Conservation (phyloP, 2,329 filamentous ascomycete species). For the Calonectria henricotiae region DNA sequence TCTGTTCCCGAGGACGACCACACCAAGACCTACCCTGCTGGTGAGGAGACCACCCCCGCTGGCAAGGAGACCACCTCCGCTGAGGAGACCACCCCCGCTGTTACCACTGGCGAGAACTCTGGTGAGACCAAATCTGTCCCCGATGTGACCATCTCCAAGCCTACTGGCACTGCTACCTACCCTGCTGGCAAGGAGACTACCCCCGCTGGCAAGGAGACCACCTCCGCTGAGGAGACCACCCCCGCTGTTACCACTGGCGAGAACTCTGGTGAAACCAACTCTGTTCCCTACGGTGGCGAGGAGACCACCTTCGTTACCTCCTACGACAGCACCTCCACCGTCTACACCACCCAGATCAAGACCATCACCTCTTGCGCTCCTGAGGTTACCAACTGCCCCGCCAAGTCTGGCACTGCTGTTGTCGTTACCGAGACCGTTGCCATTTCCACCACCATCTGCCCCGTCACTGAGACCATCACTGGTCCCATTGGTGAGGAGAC, state of each 20-base stretch:
- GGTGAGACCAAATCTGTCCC: constrained; percentile 32
- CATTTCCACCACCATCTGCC: constrained; percentile 75
- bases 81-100: constrained; percentile 39
- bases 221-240: neutral
- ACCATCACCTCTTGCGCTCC: constrained; percentile 69
- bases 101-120: neutral
- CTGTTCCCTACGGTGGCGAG: constrained; percentile 8
- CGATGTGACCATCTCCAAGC: constrained; percentile 37
- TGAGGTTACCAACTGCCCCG: constrained; percentile 68
- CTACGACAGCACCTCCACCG: constrained; percentile 66
- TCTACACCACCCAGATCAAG: constrained; percentile 67
- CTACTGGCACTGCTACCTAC: constrained; percentile 10
- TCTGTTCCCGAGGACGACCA: constrained; percentile 12
- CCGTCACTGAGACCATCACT: constrained; percentile 68
- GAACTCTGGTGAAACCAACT: constrained; percentile 32
- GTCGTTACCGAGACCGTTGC: constrained; percentile 54
- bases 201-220: too few species aligned
- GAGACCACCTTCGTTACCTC: constrained; percentile 54
- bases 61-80: constrained; percentile 39
- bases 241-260: constrained; percentile 40
- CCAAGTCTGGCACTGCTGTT: constrained; percentile 62
- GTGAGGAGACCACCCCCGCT: constrained; percentile 42
- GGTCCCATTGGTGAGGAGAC: constrained; percentile 40
- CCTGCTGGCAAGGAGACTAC: neutral
- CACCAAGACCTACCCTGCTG: constrained; percentile 29